Evolutionary conservation across 306 rosid species (phyloP), one percentile per base, ranked within the genome.

Genomic region (Acacia melanoxylon): DNA sequence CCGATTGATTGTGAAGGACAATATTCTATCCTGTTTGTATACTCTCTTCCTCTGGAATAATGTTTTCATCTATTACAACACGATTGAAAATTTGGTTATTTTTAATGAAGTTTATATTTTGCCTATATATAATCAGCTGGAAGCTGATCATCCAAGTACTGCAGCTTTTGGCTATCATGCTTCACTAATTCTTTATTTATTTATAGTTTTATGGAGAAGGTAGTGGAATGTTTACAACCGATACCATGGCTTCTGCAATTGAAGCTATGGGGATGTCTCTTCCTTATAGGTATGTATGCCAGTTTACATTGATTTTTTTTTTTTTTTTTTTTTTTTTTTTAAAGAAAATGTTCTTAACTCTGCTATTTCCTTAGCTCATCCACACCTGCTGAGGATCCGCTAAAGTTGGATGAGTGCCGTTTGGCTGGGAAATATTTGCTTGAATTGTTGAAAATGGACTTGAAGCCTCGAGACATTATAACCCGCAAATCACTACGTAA

Each of bases 151-250:
- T 65, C 22, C 2, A 19, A 33, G 44, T 73, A 52, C 15, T 70
- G 85, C 67, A 56, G 59, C 59, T 74, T 56, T 95, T 52, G 75
- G 74, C 62, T 51, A 42, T 74, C 27, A 40, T 33, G 44, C 54
- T 75, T n/a, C 35, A 67, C 35, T 85, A 2, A 72, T 44, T 62
- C 80, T 25, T 33, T 75, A 63, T 29, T 84, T 77, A 41, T 56
- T 27, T 45, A 65, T 78, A 95, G 99, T 83, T 85, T 88, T 95
- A 92, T 83, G 99, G 98, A 89, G 99, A 95, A 83, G 92, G 98
- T 85, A 98, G 99, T 82, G 99, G 99, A 72, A 95, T 95, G 99
- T 95, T 93, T 83, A 95, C 99, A 0, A 98, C 98, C 63, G 93
- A 95, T 84, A 95, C 98, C 77, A 95, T 95, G 99, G 99, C 98